Base-by-base conservation (phyloP, 108 stramenopile genomes). In the Aureococcus anophagefferens region DNA sequence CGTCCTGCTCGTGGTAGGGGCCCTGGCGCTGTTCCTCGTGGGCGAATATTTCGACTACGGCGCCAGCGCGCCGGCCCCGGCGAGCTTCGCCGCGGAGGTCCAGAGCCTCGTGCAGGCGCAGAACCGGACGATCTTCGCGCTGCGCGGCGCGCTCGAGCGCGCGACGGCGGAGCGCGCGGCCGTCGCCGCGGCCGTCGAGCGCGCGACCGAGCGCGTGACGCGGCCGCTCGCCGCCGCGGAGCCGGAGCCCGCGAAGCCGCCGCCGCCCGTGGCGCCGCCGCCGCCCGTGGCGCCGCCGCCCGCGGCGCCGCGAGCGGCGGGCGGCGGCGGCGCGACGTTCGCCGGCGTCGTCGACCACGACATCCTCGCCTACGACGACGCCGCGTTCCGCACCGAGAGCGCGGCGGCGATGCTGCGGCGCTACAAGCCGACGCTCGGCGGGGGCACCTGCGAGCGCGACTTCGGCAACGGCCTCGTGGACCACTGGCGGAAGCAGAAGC, bases 381-480 rank as follows among this genome's bases (percentile, higher is more conserved):
- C 30, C 15, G 16, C 29, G 64, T 32, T 30, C 14, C 64, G 64
- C 18, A 17, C 64, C 15, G 14, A 5, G 64, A 11, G 14, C 30
- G 30, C 35, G 30, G 28, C 9, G 4, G 68, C 37, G 15, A 0
- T 35, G 4, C 30, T 68, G 35, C 0, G 17, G 14, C 14, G 15
- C 18, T 68, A 68, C 51, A 0, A 0, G 45, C 46, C 45, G 68
- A 59, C 68, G 29, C 46, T 30, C 14, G 74, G 74, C 62, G 68
- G 74, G 9, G 32, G 30, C 30, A 45, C 74, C 14, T 75, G 74
- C 59, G 51, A 36, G 32, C 32, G 30, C 30, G 74, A 75, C 63
- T 75, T 75, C 66, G 74, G 74, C 17, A 40, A 68, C 34, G 32
- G 30, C 30, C 67, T 75, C 31, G 63, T 75, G 33, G 30, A 70